Conservation (phyloP, 2,329 filamentous ascomycete genomes). For the Aureobasidium sp. region DNA sequence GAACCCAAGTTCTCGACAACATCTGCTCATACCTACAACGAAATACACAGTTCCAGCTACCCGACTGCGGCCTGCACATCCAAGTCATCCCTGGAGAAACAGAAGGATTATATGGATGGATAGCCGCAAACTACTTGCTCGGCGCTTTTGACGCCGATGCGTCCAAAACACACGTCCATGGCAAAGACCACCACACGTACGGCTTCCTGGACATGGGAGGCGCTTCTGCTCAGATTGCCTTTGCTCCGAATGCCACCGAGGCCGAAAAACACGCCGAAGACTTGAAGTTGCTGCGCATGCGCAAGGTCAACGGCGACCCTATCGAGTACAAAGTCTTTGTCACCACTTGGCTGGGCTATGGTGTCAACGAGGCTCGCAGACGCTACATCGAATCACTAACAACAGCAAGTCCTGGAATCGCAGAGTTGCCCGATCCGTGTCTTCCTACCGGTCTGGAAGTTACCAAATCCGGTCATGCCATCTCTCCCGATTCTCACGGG, state of each 20-base stretch:
- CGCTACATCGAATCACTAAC: conserved; percentile 74
- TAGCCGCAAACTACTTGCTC: conserved; percentile 90
- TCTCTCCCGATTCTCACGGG: conserved; percentile 38
- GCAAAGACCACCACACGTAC: conserved; percentile 86
- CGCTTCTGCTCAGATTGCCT: conserved; percentile 94
- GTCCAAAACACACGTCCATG: conserved; percentile 65
- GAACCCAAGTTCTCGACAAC: conserved; percentile 61
- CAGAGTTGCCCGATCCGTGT: conserved; percentile 86
- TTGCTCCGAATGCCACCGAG: conserved; percentile 88
- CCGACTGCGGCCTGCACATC: conserved; percentile 82
- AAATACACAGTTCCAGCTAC: conserved; percentile 71
- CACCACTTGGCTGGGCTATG: conserved; percentile 93
- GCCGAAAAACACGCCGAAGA: conserved; percentile 82
- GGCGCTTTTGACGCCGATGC: conserved; percentile 80
- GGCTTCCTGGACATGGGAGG: conserved; percentile 98
- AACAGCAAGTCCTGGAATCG: conserved; percentile 53
- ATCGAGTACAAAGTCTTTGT: conserved; percentile 87
- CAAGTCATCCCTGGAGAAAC: conserved; percentile 95
- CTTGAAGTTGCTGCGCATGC: conserved; percentile 73
- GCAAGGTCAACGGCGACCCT: conserved; percentile 68
- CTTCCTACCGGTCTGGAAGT: conserved; percentile 69
- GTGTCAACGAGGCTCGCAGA: conserved; percentile 84
- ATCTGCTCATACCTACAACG: conserved; percentile 75
- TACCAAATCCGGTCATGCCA: conserved; percentile 58
- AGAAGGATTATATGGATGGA: conserved; percentile 93